Evolutionary conservation across 2,329 filamentous ascomycete species (phyloP).

Genomic region (Colletotrichum tabaci): DNA sequence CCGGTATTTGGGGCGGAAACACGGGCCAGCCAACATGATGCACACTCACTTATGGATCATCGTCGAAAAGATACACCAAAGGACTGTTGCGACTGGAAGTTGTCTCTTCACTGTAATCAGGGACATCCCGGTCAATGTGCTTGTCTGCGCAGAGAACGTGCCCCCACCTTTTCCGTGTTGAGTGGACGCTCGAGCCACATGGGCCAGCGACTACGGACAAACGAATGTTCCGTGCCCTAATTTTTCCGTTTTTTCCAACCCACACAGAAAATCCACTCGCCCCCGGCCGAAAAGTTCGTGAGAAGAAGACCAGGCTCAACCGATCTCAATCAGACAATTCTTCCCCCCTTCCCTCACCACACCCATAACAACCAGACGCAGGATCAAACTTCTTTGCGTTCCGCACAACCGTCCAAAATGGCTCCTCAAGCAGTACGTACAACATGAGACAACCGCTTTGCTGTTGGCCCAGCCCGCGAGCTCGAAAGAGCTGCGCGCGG

Average conservation of each 20-base stretch:
- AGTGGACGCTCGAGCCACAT: background rate
- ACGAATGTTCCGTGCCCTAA: constrained; percentile 39
- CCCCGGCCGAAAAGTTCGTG: constrained; percentile 15
- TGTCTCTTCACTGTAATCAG: background rate
- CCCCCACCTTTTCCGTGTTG: background rate
- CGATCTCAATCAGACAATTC: constrained; percentile 35
- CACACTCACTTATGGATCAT: background rate
- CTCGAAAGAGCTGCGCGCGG: constrained; percentile 53
- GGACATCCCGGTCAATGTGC: background rate
- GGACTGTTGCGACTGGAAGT: background rate
- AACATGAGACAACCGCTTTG: constrained; percentile 84
- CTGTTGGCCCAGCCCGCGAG: constrained; percentile 79
- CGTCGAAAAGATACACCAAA: background rate
- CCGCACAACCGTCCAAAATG: constrained; percentile 74
- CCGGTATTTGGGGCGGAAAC: constrained; percentile 3
- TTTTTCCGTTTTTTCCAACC: constrained; percentile 26
- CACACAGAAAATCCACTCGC: constrained; percentile 35
- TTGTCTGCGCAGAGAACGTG: background rate
- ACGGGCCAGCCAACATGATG: background rate
- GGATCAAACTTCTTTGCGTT: constrained; percentile 84
- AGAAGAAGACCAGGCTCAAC: constrained; percentile 20
- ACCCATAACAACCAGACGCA: constrained; percentile 71
- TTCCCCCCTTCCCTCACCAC: constrained; percentile 34
- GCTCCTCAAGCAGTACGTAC: constrained; percentile 91
- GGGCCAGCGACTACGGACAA: constrained; percentile 1